phyloP scores from a whole-genome alignment of 2,329 filamentous ascomycete genomes.

The Calonectria pseudoreteaudii region DNA sequence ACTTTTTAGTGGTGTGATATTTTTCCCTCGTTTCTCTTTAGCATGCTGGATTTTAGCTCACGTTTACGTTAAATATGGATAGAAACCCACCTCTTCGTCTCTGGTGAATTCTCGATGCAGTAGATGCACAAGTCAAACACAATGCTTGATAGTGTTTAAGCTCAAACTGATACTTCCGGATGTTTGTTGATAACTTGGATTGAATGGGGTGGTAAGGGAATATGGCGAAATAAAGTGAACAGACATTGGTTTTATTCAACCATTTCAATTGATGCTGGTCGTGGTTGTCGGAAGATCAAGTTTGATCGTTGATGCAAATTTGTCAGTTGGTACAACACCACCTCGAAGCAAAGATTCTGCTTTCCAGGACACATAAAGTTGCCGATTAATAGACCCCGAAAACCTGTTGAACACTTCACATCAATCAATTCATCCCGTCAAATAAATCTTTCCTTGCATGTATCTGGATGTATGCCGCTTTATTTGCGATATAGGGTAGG shows the following conservation, averaged over 20 bases:
- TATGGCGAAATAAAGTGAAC: neutral
- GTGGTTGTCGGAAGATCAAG: neutral
- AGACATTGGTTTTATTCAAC: neutral
- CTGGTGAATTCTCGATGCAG: neutral
- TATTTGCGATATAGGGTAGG: neutral
- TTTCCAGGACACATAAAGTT: neutral
- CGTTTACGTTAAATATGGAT: neutral
- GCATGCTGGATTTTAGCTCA: neutral
- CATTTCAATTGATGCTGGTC: neutral
- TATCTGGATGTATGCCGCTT: neutral
- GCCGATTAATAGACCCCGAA: neutral
- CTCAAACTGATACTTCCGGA: neutral
- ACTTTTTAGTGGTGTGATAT: neutral
- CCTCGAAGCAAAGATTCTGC: no score
- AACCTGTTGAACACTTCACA: neutral
- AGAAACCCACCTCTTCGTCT: neutral
- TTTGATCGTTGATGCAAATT: neutral
- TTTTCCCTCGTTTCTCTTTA: neutral
- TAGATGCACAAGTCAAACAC: neutral
- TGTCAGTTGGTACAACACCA: no score
- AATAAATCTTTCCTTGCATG: no score
- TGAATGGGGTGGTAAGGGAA: rapidly evolving
- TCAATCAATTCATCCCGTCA: neutral
- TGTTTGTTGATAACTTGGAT: neutral
- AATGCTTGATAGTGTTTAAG: neutral